Conservation (phyloP, 331 rosid species). For the Acacia pycnantha region DNA sequence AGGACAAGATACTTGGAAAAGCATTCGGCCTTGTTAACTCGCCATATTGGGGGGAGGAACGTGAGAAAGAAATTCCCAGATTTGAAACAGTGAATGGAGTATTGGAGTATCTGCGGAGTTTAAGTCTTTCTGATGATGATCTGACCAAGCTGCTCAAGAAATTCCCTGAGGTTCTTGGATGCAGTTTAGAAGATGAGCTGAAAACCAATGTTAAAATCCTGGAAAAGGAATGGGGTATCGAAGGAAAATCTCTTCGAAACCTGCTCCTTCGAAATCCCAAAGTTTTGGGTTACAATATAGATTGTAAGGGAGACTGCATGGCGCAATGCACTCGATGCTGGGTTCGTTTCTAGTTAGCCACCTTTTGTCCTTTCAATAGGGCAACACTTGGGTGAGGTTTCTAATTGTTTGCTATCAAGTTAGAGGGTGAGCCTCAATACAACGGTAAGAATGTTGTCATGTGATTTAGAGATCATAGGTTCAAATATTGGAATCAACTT, state of each 20-base stretch:
- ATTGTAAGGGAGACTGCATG: constrained; percentile 90
- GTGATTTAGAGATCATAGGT: too few species aligned
- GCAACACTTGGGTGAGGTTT: background rate
- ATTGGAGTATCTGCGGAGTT: constrained; percentile 68
- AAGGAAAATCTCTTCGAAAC: constrained; percentile 71
- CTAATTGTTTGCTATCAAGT: background rate
- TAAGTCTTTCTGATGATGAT: constrained; percentile 77
- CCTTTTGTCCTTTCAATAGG: background rate
- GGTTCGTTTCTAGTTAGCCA: constrained; percentile 79
- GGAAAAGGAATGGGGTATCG: constrained; percentile 74
- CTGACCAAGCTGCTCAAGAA: constrained; percentile 74
- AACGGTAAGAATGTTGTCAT: too few species aligned
- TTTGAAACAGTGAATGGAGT: constrained; percentile 46
- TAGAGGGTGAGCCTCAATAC: too few species aligned
- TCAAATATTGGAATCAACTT: too few species aligned
- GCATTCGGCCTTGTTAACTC: constrained; percentile 85
- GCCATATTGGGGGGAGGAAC: constrained; percentile 95
- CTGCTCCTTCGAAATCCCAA: constrained; percentile 86
- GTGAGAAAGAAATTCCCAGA: constrained; percentile 57
- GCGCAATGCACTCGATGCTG: constrained; percentile 97
- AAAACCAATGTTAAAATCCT: constrained; percentile 65
- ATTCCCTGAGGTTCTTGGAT: constrained; percentile 93
- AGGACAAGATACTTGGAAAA: constrained; percentile 82
- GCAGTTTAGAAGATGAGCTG: constrained; percentile 67
- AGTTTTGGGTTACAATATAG: constrained; percentile 82